A percentile compares a stretch with the other conserved stretches of the same genome.
These are phyloP conservation scores for Tothia fuscella DNA, from an alignment of 2,329 filamentous ascomycete genomes.

Conservation along the genomic window DNA sequence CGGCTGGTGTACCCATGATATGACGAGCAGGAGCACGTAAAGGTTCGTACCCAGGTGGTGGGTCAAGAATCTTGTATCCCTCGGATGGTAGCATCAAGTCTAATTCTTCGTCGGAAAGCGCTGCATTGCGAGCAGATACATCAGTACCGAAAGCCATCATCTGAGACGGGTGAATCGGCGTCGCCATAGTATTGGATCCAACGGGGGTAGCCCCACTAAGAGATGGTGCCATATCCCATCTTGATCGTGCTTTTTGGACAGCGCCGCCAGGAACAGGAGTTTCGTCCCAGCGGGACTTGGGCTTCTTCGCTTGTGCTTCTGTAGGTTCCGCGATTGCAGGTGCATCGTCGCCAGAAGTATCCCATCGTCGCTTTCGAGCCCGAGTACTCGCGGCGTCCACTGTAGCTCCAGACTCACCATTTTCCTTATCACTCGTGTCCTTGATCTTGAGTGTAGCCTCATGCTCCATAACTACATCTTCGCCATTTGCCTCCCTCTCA, in stretches of 20 bases:
- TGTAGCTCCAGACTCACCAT: conserved; percentile 56
- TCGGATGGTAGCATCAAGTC: conserved; percentile 82
- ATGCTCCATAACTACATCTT: conserved; percentile 44
- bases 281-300: conserved; percentile 77
- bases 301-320: conserved; percentile 44
- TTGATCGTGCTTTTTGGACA: conserved; percentile 54
- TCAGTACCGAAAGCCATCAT: conserved; percentile 65
- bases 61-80: conserved; percentile 84
- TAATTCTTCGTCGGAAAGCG: conserved; percentile 69
- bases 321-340: conserved; percentile 24
- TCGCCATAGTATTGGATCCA: conserved; percentile 25
- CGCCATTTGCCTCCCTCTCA: conserved; percentile 53
- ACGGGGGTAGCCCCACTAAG: conserved; percentile 57
- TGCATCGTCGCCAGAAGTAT: conserved; percentile 50
- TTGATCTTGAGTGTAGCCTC: conserved; percentile 61
- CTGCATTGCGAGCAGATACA: conserved; percentile 63
- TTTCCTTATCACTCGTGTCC: conserved; percentile 53
- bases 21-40: conserved; percentile 66
- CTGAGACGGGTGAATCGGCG: conserved; percentile 35
- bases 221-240: conserved; percentile 83
- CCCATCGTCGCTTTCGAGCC: conserved; percentile 92
- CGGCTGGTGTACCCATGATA: conserved; percentile 58
- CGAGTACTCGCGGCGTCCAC: conserved; percentile 41
- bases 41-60: conserved; percentile 84
- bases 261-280: conserved; percentile 48